Base-by-base conservation (phyloP, 257 asterid genomes). In the Coffea eugenioides region DNA sequence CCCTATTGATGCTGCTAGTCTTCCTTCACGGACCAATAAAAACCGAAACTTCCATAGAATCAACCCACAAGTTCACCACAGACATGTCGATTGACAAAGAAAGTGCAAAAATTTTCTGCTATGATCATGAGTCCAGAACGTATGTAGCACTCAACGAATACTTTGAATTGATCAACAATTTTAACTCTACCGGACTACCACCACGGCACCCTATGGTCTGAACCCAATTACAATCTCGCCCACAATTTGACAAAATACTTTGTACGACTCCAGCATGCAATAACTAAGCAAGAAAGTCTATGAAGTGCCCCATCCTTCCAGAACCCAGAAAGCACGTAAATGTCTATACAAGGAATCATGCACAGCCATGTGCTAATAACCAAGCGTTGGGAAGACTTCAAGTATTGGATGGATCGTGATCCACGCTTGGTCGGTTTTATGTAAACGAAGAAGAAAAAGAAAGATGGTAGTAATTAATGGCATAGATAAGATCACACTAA, bases 401-500 rank as follows among this genome's bases (percentile, higher is more conserved):
- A 57, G 64, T 57, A 46, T 69, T 76, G 49, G 56, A 76, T 76
- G 49, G 56, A 71, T 61, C 81, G 84, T 71, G 81, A 61, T 61
- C 64, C 78, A 81, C 56, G 81, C 80, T 59, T 81, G 77, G 81
- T 76, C 81, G 84, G 84, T 71, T 76, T 48, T 73, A 73, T 49
- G 49, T 74, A 56, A 81, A 76, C 69, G 8, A 31, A 71, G 73
- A 52, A 25, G 31, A 43, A 59, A 31, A 21, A 20, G 34, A 8
- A 62, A n/a, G 9, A 3, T 39, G 2, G 41, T 3, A 3, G 27
- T 27, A 27, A 27, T 27, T 3, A 65, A 65, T 25, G 6, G 39
- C 4, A 39, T 65, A 65, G 41, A 27, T 27, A 27, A 27, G 27
- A 65, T 27, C 27, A 4, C 45, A 66, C 4, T 66, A 65, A 65